Base-by-base conservation (phyloP, 352 stramenopile genomes). In the Globisporangium solare region DNA sequence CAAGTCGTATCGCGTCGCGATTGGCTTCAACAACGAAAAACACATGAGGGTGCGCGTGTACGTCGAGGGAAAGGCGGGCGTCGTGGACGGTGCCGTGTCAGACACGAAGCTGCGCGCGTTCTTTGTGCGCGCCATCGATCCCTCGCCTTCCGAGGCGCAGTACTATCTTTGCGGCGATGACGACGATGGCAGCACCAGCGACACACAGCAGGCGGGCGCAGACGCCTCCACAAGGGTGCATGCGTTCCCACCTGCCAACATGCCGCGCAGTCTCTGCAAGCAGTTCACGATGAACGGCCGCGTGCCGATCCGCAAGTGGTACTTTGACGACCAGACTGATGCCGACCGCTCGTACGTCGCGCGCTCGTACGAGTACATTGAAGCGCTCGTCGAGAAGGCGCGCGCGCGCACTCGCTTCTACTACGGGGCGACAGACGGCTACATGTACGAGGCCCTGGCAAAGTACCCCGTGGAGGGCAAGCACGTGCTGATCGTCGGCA, bases 291-390 rank as follows among this genome's bases (percentile, higher is more conserved):
- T 74, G 62, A 47, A 62, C 22, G 65, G 67, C 35, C 56, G 51
- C 0, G 57, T 79, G 2, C 62, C 63, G 13, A 59, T 74, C n/a
- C 64, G 68, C 46, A 74, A 74, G 58, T 76, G 67, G 71, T 76
- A 79, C 58, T 70, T 76, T 43, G 71, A 76, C 50, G 71, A 74
- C 53, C 61, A 76, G 51, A 73, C 51, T 35, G 63, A 72, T 45
- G 37, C 47, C 4, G 64, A 76, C 8, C 45, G 54, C n/a, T 65
- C 64, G 15, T 73, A 76, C 48, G 21, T 61, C 1, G 27, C 61
- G 61, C 51, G 58, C 17, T 70, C 68, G 24, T 53, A 51, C 21
- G 64, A 64, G 22, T 61, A 55, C 27, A 70, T 73, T 32, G 67
- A 79, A 20, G 17, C 51, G 11, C 51, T 74, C 1, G 53, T 76